Base-by-base conservation (phyloP, 2,329 filamentous ascomycete genomes). In the Colletotrichum simmondsii region DNA sequence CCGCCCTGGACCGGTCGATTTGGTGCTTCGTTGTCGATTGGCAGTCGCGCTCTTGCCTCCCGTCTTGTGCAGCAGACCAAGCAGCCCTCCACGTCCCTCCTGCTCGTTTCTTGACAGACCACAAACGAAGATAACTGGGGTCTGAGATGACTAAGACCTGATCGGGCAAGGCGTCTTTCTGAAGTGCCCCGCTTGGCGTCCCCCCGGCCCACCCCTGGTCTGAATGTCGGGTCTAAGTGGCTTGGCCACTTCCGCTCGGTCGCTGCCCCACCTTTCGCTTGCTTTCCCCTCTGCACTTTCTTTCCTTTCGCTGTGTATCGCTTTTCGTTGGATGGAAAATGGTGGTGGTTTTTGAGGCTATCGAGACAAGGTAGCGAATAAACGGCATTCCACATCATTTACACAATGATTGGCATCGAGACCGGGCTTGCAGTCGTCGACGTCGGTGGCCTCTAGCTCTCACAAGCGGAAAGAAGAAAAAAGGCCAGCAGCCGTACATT, bases 161-260 rank as follows among this genome's bases (percentile, higher is more conserved):
- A 49, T 49, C 8, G 11, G 42, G 42, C 3, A 49, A 49, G 42
- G 16, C 6, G 19, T 11, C 19, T 19, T 14, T 28, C 10, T 14
- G 1, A 6, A 1, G 11, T 42, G 42, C 11, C 68, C 63, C 62
- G 46, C 54, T 32, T 42, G 19, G 56, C n/a, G 30, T 16, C 12
- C 22, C 22, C 14, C 62, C 63, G 37, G 24, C 19, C 30, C 30
- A 11, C 28, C 52, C 28, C 28, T 32, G 59, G 59, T 53, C 46
- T 62, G 35, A 28, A 58, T 49, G 32, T 54, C 53, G 58, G 52
- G 5, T 53, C 28, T 53, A 57, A 63, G 59, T 68, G 59, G 65
- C 58, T 68, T 46, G 68, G 30, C 37, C 24, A 11, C 24, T 54
- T 60, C 42, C 63, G 63, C 32, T 32, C 68, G 22, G 37, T 68